A percentile compares a stretch with the other conserved stretches of the same genome.
Conservation (phyloP, 1,139 yeast species). For the Hyphopichia fennica region DNA sequence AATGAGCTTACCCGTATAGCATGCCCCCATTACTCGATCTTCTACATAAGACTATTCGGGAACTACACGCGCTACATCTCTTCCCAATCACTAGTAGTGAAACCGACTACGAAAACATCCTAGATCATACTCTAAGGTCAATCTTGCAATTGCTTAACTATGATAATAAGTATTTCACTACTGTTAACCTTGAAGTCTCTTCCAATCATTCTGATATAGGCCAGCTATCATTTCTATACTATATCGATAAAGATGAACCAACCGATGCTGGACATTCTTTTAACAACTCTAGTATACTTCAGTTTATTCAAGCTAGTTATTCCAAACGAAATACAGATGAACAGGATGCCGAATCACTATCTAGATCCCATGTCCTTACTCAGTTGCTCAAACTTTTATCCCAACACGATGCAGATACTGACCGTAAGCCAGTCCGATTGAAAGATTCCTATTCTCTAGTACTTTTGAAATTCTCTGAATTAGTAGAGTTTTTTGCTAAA, state of each 20-base stretch:
- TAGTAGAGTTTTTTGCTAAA: constrained; percentile 20
- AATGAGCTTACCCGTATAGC: constrained; percentile 2
- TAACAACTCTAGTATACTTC: constrained; percentile 13
- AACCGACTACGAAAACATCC: constrained; percentile 15
- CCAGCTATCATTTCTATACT: constrained; percentile 7
- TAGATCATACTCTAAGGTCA: constrained; percentile 14
- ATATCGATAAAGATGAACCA: constrained; percentile 3
- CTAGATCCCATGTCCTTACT: constrained; percentile 8
- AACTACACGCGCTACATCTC: constrained; percentile 20
- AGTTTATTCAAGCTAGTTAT: constrained; percentile 13
- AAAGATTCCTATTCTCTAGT: constrained; percentile 20
- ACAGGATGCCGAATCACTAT: not conserved
- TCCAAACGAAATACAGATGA: constrained; percentile 2
- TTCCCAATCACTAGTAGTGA: constrained; percentile 8
- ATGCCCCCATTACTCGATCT: constrained; percentile 15
- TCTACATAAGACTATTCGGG: constrained; percentile 22
- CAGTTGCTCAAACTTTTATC: constrained; percentile 13
- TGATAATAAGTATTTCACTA: constrained; percentile 12
- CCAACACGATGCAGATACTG: constrained; percentile 8
- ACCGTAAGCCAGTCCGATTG: constrained; percentile 18
- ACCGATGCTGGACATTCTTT: not conserved
- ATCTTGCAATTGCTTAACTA: constrained; percentile 17
- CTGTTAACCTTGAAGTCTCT: constrained; percentile 10
- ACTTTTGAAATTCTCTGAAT: constrained; percentile 17
- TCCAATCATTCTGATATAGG: constrained; percentile 7